phyloP scores from a whole-genome alignment of 2,329 filamentous ascomycete species.

The Fusarium clavum region DNA sequence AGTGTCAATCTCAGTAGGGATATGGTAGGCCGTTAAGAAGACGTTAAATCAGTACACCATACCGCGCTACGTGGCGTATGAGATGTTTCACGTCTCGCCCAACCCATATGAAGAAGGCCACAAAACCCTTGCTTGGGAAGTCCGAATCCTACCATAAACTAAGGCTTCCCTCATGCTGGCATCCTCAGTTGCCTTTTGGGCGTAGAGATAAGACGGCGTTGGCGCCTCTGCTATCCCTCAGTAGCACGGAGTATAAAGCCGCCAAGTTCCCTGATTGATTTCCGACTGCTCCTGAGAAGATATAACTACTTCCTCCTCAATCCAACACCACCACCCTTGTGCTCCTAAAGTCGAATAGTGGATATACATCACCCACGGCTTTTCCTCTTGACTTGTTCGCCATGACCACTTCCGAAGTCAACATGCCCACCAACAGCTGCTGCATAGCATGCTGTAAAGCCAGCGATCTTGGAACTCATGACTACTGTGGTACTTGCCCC shows the following conservation, averaged over 20 bases:
- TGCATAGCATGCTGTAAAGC: constrained; percentile 50
- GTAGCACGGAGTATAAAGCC: constrained; percentile 42
- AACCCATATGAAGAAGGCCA: constrained; percentile 34
- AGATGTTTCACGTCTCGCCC: constrained; percentile 44
- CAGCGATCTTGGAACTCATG: constrained; percentile 49
- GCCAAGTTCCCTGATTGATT: constrained; percentile 25
- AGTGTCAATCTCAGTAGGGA: constrained; percentile 1
- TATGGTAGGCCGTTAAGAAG: constrained; percentile 13
- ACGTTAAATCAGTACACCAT: constrained; percentile 25
- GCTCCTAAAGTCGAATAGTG: background rate
- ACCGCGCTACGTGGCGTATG: constrained; percentile 37
- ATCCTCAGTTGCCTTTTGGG: constrained; percentile 42
- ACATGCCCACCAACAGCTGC: constrained; percentile 41
- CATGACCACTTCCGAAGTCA: constrained; percentile 39
- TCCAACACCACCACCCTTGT: background rate
- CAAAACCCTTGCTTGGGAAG: constrained; percentile 26
- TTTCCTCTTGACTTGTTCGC: background rate
- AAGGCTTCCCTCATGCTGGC: constrained; percentile 12
- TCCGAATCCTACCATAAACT: constrained; percentile 27
- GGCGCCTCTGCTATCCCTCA: constrained; percentile 33
- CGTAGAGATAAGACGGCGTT: constrained; percentile 32
- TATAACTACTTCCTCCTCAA: constrained; percentile 18
- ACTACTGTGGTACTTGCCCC: constrained; percentile 50
- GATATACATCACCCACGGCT: background rate
- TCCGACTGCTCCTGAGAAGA: constrained; percentile 4